phyloP scores from a whole-genome alignment of 331 rosid genomes.

The Pyrus hybrid region DNA sequence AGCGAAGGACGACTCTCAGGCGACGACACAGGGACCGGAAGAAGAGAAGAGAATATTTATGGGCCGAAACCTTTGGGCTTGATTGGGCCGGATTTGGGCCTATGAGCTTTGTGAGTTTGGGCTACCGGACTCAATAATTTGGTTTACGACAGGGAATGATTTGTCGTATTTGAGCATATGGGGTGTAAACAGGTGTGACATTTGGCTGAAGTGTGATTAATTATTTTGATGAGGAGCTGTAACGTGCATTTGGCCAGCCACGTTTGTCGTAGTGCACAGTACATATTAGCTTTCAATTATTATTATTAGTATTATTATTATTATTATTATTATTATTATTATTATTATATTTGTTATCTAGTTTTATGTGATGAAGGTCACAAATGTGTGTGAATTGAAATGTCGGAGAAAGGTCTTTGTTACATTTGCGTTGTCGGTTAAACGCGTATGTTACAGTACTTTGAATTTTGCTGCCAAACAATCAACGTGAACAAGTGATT shows the following conservation, averaged over 20 bases:
- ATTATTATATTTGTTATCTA: background rate
- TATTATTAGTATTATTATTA: too few species aligned
- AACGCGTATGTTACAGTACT: background rate
- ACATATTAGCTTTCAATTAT: background rate
- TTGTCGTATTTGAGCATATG: background rate
- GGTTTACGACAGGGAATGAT: background rate
- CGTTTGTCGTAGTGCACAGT: background rate
- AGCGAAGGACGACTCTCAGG: background rate
- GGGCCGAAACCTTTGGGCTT: background rate
- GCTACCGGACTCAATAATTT: background rate
- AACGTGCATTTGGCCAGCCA: background rate
- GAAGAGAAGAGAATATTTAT: background rate
- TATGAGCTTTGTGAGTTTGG: background rate
- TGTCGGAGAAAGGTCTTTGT: background rate
- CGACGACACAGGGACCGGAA: background rate
- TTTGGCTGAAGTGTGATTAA: background rate
- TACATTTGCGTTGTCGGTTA: background rate
- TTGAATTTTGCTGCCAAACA: too few species aligned
- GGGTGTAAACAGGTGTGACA: background rate
- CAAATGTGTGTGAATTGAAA: too few species aligned
- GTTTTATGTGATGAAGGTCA: background rate
- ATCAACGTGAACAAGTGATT: too few species aligned
- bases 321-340: background rate
- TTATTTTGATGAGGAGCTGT: constrained; percentile 5
- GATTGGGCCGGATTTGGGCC: background rate